Base-by-base conservation (phyloP, 2,329 filamentous ascomycete species). In the Teratosphaeria destructans region DNA sequence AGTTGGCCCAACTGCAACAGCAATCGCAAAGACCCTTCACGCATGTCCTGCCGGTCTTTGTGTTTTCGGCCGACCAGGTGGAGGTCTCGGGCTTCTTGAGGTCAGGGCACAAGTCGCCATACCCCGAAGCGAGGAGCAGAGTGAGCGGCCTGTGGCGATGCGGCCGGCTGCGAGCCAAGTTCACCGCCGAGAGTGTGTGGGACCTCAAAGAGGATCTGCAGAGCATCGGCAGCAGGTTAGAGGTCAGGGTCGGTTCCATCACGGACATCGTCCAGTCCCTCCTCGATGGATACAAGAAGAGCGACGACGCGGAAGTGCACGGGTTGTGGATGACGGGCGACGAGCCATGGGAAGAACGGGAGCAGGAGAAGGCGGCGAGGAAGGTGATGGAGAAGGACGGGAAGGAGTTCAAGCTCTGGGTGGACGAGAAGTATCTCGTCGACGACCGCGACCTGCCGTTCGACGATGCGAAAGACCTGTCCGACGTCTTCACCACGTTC, bases 351-450 rank as follows among this genome's bases (percentile, higher is more conserved):
- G 89, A 93, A 65, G 89, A 93, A 70, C 79, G 81, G 60, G 72
- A 75, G 4, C 87, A 92, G 58, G 85, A 90, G 65, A 72, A 76
- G 26, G 75, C 75, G 0, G 76, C 89, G 1, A 76, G 78, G 32
- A 69, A 75, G 0, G 68, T 83, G 0, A 85, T 87, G 59, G 73
- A 79, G 26, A 70, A 78, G 12, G 73, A 79, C 3, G 78, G 76
- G 0, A 76, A 85, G 3, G 78, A 83, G 1, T 89, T 90, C 70
- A 82, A 82, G 69, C 60, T 85, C 0, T 91, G 85, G 83, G 72
- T 74, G 0, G 88, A 93, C 66, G 88, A 91, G 72, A 93, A 92
- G 70, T 92, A 89, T 65, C 85, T 85, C 61, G 79, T 92, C 56
- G 86, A 92, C 67, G 87, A 92, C 65, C 84, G 84, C 26, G 88